Evolutionary conservation across 2,329 filamentous ascomycete species (phyloP).

Genomic region (Cadophora sp.): DNA sequence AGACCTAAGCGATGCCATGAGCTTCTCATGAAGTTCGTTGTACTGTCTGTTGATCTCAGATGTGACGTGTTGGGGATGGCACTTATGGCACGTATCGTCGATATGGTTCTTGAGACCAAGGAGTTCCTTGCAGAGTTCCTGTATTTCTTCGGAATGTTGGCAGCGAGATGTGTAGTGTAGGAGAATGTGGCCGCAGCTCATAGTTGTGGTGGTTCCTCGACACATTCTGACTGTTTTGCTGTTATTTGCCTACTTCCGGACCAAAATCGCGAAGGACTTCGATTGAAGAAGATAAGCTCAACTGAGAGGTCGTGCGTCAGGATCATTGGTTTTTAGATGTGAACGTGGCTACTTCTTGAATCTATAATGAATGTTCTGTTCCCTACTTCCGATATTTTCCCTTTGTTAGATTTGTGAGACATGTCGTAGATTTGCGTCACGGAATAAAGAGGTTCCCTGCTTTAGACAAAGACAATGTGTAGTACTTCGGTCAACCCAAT

Average conservation of each 20-base stretch:
- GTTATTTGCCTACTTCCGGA: not conserved
- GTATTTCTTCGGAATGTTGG: not conserved
- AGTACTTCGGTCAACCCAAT: not conserved
- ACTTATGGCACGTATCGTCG: conserved; percentile 48
- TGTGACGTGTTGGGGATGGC: conserved; percentile 43
- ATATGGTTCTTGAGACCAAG: conserved; percentile 28
- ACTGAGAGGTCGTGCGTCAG: not conserved
- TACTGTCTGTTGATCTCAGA: conserved; percentile 39
- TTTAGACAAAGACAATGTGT: not conserved
- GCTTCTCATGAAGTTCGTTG: conserved; percentile 38
- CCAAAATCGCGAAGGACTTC: not conserved
- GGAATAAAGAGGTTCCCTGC: not conserved
- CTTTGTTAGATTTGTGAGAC: not conserved
- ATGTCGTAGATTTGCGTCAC: not conserved
- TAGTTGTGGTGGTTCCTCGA: conserved; percentile 24
- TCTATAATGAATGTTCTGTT: not conserved
- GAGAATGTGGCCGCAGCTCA: conserved; percentile 26
- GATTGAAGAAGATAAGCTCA: not conserved
- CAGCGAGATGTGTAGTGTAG: conserved; percentile 19
- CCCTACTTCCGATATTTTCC: not conserved
- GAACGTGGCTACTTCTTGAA: not conserved
- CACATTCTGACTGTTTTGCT: conserved; percentile 24
- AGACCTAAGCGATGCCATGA: conserved; percentile 40
- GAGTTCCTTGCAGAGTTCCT: conserved; percentile 14
- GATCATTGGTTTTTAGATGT: not conserved